Conservation (phyloP, 805 yeast species). For the Starmerella asiatica region DNA sequence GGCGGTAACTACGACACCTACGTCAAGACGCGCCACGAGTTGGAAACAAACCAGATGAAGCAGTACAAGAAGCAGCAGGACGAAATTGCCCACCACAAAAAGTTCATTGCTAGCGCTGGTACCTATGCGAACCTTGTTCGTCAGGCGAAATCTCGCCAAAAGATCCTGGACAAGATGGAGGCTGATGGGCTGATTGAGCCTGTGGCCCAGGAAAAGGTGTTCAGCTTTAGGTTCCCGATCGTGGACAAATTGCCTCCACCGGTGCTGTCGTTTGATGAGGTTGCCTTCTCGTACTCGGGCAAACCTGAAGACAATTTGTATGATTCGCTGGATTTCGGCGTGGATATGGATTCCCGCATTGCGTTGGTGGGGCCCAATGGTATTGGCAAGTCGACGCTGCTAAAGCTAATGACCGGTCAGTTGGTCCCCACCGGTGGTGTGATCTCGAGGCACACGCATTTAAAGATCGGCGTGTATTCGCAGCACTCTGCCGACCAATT, state of each 20-base stretch:
- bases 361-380: constrained; percentile 98
- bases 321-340: constrained; percentile 87
- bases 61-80: constrained; percentile 96
- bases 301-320: constrained; percentile 78
- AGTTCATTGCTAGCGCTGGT: constrained; percentile 99
- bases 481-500: constrained; percentile 98
- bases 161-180: constrained; percentile 98
- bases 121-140: constrained; percentile 96
- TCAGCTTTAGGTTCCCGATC: constrained; percentile 84
- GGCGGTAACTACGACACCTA: constrained; percentile 99
- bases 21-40: constrained; percentile 83
- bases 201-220: constrained; percentile 84
- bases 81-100: constrained; percentile 95
- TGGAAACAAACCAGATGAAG: constrained; percentile 96
- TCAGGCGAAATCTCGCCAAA: constrained; percentile 98
- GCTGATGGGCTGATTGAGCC: constrained; percentile 91
- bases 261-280: constrained; percentile 89
- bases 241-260: constrained; percentile 98
- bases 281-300: constrained; percentile 68
- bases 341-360: constrained; percentile 97
- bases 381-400: constrained; percentile 93
- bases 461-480: constrained; percentile 95
- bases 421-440: constrained; percentile 83
- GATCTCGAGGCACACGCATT: constrained; percentile 93
- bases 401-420: constrained; percentile 93